A percentile compares a stretch with the other conserved stretches of the same genome.
phyloP scores from a whole-genome alignment of 371 early-diverging fungal genomes.

The Circinella umbellata region DNA sequence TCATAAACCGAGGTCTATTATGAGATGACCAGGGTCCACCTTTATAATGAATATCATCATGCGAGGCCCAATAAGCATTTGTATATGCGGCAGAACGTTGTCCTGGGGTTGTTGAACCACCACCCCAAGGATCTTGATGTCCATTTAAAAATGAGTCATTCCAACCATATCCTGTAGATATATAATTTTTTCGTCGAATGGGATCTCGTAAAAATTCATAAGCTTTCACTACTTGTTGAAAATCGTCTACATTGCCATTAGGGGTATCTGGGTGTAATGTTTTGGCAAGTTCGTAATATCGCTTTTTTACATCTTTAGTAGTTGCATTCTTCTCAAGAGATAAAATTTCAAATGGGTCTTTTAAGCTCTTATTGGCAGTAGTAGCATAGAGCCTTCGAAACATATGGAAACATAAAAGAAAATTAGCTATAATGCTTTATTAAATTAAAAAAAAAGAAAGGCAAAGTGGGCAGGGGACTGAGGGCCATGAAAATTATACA shows the following conservation, averaged over 20 bases:
- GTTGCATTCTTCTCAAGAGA: conserved; percentile 27
- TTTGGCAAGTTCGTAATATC: conserved; percentile 49
- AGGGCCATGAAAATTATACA: too few species aligned
- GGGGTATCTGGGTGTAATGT: conserved; percentile 43
- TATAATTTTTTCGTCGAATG: conserved; percentile 23
- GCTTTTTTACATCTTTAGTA: conserved; percentile 37
- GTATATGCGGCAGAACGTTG: conserved; percentile 25
- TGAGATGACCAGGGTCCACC: conserved; percentile 34
- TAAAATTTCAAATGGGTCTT: conserved; percentile 40
- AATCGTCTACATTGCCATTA: conserved; percentile 36
- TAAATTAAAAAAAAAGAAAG: conserved; percentile 20
- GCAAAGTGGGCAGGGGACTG: conserved; percentile 1
- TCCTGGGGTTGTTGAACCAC: conserved; percentile 3
- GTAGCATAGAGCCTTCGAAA: conserved; percentile 2
- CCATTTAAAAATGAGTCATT: conserved; percentile 17
- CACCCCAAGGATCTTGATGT: conserved; percentile 20
- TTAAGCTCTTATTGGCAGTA: conserved; percentile 11
- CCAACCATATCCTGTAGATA: conserved; percentile 40
- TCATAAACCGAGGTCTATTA: conserved; percentile 32
- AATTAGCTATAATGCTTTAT: neutral
- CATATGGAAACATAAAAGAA: neutral
- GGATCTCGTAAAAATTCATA: conserved; percentile 44
- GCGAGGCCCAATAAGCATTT: conserved; percentile 24
- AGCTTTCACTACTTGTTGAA: conserved; percentile 40
- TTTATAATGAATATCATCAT: conserved; percentile 30